Conservation (phyloP, 2,329 filamentous ascomycete genomes). For the Alternaria sp. region DNA sequence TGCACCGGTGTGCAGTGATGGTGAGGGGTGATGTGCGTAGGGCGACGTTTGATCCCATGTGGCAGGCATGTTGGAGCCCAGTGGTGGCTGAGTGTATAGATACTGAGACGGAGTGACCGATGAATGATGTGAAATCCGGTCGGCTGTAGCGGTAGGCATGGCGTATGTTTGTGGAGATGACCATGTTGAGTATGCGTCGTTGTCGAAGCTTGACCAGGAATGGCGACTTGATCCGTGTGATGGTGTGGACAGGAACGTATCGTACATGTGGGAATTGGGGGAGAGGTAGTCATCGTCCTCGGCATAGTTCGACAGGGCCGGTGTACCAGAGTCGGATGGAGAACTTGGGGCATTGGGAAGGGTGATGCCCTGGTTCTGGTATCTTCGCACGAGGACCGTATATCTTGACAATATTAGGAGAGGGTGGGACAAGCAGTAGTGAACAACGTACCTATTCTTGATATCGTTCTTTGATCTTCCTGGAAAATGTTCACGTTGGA, state of each 20-base stretch:
- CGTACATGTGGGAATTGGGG: slow-evolving; percentile 21
- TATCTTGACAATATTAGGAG: slow-evolving; percentile 23
- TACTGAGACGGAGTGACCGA: slow-evolving; percentile 9
- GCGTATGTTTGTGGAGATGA: slow-evolving; percentile 30
- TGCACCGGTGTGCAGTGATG: slow-evolving; percentile 23
- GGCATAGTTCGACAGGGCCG: slow-evolving; percentile 17
- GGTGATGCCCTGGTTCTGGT: slow-evolving; percentile 38
- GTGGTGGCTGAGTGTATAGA: slow-evolving; percentile 19
- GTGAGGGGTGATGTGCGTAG: slow-evolving; percentile 21
- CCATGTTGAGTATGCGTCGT: slow-evolving; percentile 29
- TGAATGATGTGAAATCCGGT: slow-evolving; percentile 14
- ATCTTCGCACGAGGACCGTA: slow-evolving; percentile 40
- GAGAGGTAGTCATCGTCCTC: slow-evolving; percentile 28
- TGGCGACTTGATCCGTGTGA: slow-evolving; percentile 24
- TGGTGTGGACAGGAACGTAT: slow-evolving; percentile 22
- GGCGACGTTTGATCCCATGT: slow-evolving; percentile 28
- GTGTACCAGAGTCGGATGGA: slow-evolving; percentile 26
- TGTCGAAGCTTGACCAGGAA: slow-evolving; percentile 31
- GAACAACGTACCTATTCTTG: slow-evolving; percentile 44
- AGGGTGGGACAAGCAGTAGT: background rate
- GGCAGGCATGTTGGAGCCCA: slow-evolving; percentile 8
- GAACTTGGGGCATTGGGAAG: slow-evolving; percentile 31
- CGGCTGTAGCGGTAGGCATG: slow-evolving; percentile 12
- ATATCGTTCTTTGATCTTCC: slow-evolving; percentile 48
- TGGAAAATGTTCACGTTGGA: slow-evolving; percentile 43